A percentile compares a stretch with the other conserved stretches of the same genome.
phyloP scores from a whole-genome alignment of 1,284 basidiomycete species.

The Rhodofomes roseus region DNA sequence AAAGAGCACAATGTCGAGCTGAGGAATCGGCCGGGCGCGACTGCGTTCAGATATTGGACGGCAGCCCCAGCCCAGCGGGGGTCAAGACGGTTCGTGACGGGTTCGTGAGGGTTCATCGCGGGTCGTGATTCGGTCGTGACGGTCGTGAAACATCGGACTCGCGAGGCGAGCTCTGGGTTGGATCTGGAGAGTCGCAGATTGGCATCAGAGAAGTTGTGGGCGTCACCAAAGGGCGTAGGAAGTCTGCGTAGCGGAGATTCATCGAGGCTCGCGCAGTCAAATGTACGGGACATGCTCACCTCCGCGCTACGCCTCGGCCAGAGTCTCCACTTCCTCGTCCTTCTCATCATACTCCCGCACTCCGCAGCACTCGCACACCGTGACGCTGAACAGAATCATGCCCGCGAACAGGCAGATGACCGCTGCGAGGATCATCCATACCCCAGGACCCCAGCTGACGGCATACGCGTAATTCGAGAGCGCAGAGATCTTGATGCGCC shows the following conservation, averaged over 20 bases:
- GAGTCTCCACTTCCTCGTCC: not conserved
- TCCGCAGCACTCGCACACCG: constrained; percentile 68
- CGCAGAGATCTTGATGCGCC: constrained; percentile 38
- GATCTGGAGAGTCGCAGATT: not conserved
- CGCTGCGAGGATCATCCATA: constrained; percentile 65
- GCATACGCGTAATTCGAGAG: constrained; percentile 41
- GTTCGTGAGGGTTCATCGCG: not conserved
- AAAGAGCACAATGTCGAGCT: not conserved
- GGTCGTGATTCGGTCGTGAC: not conserved
- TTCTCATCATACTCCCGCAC: constrained; percentile 12
- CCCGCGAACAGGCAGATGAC: constrained; percentile 55
- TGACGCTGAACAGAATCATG: constrained; percentile 54
- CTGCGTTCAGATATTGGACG: too few relatives aligned
- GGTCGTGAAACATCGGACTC: not conserved
- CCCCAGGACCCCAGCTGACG: constrained; percentile 59
- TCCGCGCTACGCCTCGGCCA: not conserved
- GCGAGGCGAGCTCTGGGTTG: not conserved
- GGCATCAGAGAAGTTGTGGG: not conserved
- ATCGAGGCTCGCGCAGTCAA: not conserved
- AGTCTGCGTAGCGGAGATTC: not conserved
- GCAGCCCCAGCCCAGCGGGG: too few relatives aligned
- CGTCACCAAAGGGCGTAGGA: not conserved
- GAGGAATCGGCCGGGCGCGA: not conserved
- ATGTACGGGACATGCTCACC: not conserved
- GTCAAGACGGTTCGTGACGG: too few relatives aligned